Percentiles rank a stretch among this genome's conserved stretches.
These are phyloP conservation scores for Cordyceps fumosorosea DNA, from an alignment of 2,329 filamentous ascomycete genomes.

Conservation along the genomic window DNA sequence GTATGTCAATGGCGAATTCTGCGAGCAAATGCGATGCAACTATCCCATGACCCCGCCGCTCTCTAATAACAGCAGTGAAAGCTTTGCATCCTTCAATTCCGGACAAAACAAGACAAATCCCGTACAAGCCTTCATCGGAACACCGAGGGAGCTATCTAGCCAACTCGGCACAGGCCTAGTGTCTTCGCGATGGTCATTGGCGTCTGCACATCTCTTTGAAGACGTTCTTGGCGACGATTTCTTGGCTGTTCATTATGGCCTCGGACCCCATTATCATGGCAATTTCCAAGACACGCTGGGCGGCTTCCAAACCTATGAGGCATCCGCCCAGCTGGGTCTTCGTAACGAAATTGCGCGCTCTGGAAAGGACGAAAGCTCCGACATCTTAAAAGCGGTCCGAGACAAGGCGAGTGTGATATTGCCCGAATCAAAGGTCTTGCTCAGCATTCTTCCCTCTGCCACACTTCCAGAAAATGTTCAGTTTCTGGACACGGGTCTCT, in stretches of 20 bases:
- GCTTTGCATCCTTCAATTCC: slow-evolving; percentile 63
- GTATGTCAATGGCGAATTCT: slow-evolving; percentile 89
- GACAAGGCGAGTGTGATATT: slow-evolving; percentile 77
- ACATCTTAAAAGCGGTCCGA: slow-evolving; percentile 83
- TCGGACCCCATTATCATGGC: slow-evolving; percentile 85
- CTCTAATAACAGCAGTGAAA: slow-evolving; percentile 56
- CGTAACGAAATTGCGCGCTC: slow-evolving; percentile 87
- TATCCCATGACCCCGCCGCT: slow-evolving; percentile 74
- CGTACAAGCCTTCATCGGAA: slow-evolving; percentile 89
- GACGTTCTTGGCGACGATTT: slow-evolving; percentile 86
- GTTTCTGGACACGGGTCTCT: slow-evolving; percentile 69
- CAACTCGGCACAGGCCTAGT: slow-evolving; percentile 67
- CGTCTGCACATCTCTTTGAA: slow-evolving; percentile 82
- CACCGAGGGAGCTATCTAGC: slow-evolving; percentile 78
- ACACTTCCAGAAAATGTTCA: slow-evolving; percentile 76
- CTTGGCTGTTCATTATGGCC: slow-evolving; percentile 80
- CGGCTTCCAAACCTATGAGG: slow-evolving; percentile 92
- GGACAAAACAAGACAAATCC: slow-evolving; percentile 52
- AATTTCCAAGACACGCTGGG: slow-evolving; percentile 97
- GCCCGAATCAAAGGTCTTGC: slow-evolving; percentile 71
- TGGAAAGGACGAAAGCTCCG: slow-evolving; percentile 83
- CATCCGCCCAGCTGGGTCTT: slow-evolving; percentile 82
- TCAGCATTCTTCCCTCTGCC: slow-evolving; percentile 76
- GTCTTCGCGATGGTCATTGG: slow-evolving; percentile 78
- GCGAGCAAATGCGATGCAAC: slow-evolving; percentile 82